Conservation (phyloP, 352 stramenopile genomes). For the Globisporangium rhizosaccharum region DNA sequence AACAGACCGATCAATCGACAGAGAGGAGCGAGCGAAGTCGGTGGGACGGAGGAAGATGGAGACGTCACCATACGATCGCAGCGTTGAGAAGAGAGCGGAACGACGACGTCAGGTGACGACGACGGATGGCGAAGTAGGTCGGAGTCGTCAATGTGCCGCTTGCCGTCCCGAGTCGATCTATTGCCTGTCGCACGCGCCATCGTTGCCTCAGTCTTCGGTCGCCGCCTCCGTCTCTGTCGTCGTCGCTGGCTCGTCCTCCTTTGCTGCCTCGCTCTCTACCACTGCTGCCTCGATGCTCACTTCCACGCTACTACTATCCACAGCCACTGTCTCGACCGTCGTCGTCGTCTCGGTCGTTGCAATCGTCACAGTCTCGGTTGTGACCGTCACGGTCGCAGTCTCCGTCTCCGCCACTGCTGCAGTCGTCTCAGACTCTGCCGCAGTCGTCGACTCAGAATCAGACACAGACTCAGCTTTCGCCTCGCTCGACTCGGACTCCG, state of each 20-base stretch:
- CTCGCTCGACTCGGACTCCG: no score
- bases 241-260: slow-evolving; percentile 2
- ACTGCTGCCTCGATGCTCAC: slow-evolving; percentile 6
- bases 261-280: slow-evolving; percentile 9
- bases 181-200: background rate
- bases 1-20: background rate
- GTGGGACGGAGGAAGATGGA: background rate
- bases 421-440: slow-evolving; percentile 12
- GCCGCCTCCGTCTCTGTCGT: slow-evolving; percentile 2
- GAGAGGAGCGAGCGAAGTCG: background rate
- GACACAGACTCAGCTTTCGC: no score
- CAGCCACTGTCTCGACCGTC: slow-evolving; percentile 8
- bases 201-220: slow-evolving; percentile 8
- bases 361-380: slow-evolving; percentile 8
- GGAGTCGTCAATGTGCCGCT: no score
- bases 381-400: slow-evolving; percentile 4
- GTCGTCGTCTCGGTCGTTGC: slow-evolving; percentile 5
- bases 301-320: slow-evolving; percentile 14
- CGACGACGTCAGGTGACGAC: background rate
- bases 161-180: slow-evolving; percentile 13
- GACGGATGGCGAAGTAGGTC: background rate
- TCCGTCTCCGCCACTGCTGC: slow-evolving; percentile 16
- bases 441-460: no score
- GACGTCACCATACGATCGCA: background rate
- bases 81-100: background rate